Evolutionary conservation across 208 protist species (phyloP).

Genomic region (Leishmania martiniquensis): DNA sequence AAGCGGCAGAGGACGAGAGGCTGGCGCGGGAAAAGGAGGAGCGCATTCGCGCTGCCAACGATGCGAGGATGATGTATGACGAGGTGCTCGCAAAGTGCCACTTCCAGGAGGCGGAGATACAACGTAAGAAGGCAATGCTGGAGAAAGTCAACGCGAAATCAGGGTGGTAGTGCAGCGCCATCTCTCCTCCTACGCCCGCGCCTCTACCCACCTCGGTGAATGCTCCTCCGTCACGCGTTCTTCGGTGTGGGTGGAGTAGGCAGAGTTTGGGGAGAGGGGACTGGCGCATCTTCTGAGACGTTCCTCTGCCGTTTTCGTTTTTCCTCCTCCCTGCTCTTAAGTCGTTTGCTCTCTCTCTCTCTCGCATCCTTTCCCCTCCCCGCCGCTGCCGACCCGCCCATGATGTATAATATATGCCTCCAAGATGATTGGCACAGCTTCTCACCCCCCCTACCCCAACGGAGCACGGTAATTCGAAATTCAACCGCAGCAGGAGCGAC

Average conservation of each 20-base stretch:
- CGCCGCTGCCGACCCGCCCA: neutral
- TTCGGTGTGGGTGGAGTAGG: neutral
- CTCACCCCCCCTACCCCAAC: no score
- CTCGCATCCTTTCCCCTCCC: neutral
- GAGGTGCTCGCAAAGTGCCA: constrained; percentile 67
- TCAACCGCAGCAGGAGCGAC: neutral
- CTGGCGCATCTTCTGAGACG: neutral
- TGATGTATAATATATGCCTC: constrained; percentile 4
- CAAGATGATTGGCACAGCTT: neutral
- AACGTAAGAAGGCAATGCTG: constrained; percentile 55
- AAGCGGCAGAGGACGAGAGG: constrained; percentile 64
- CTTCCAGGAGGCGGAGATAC: constrained; percentile 74
- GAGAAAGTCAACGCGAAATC: constrained; percentile 60
- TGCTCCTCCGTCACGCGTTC: neutral
- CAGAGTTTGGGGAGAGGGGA: neutral
- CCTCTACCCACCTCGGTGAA: constrained; percentile 11
- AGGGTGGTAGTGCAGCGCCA: neutral
- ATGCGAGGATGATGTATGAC: constrained; percentile 74
- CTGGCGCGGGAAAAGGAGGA: constrained; percentile 73
- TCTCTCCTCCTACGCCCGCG: constrained; percentile 10
- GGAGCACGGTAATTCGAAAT: constrained; percentile 7
- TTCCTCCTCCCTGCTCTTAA: neutral
- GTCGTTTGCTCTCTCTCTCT: neutral
- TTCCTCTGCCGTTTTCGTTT: neutral
- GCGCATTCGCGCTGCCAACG: constrained; percentile 64